Percentiles rank a stretch among this genome's conserved stretches.
Conservation (phyloP, 2,329 filamentous ascomycete genomes). For the Penicillium digitatum region DNA sequence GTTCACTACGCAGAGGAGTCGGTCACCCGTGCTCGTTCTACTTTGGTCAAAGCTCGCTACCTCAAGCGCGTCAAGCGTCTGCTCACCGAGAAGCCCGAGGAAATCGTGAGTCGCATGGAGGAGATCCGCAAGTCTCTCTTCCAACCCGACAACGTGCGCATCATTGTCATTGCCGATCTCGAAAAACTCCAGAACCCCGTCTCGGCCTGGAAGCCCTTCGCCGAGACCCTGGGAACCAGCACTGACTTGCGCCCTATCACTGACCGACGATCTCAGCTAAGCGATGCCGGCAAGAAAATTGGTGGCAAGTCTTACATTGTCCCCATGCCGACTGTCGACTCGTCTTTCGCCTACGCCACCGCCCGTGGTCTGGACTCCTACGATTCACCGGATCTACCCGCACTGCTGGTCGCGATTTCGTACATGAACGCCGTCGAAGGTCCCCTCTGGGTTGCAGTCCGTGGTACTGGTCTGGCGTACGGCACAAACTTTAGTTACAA, state of each 20-base stretch:
- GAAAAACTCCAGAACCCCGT: slow-evolving; percentile 70
- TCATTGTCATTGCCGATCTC: slow-evolving; percentile 79
- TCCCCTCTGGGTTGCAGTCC: slow-evolving; percentile 87
- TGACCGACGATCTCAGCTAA: slow-evolving; percentile 67
- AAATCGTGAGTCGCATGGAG: slow-evolving; percentile 73
- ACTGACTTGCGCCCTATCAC: slow-evolving; percentile 66
- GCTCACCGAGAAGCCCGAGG: slow-evolving; percentile 69
- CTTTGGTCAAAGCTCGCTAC: slow-evolving; percentile 81
- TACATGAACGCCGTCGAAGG: slow-evolving; percentile 94
- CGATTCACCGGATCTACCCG: slow-evolving; percentile 71
- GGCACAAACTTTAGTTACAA: slow-evolving; percentile 75
- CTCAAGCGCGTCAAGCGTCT: slow-evolving; percentile 80
- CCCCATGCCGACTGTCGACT: slow-evolving; percentile 88
- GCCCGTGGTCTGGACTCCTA: slow-evolving; percentile 71
- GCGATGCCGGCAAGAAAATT: slow-evolving; percentile 66
- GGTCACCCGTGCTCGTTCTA: slow-evolving; percentile 70
- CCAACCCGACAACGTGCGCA: slow-evolving; percentile 77
- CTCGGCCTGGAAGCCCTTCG: slow-evolving; percentile 69
- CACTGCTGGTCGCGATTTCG: slow-evolving; percentile 79
- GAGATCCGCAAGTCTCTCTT: slow-evolving; percentile 71
- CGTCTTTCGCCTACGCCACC: slow-evolving; percentile 77
- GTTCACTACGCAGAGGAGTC: slow-evolving; percentile 76
- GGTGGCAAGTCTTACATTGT: slow-evolving; percentile 75
- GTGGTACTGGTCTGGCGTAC: slow-evolving; percentile 90
- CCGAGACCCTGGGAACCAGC: slow-evolving; percentile 49